Conservation (phyloP, 1,284 basidiomycete species). For the Ceratobasidium sp. region DNA sequence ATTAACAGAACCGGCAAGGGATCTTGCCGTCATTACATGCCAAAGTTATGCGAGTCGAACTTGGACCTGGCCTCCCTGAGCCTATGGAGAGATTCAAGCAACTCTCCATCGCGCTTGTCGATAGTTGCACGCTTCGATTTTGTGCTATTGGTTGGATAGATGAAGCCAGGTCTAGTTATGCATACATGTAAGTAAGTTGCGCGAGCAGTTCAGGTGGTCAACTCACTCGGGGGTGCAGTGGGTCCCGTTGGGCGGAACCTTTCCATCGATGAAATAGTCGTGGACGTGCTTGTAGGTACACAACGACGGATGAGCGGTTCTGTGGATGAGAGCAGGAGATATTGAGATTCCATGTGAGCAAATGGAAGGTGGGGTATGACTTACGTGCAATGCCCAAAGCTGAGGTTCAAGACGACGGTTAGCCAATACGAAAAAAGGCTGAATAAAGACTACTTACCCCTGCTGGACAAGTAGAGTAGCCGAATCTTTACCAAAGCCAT, state of each 20-base stretch:
- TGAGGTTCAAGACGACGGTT: not conserved
- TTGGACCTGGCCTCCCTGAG: not conserved
- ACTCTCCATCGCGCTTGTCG: not conserved
- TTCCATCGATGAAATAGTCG: slow-evolving; percentile 51
- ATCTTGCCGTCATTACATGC: not conserved
- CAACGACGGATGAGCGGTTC: slow-evolving; percentile 50
- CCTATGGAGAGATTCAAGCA: not conserved
- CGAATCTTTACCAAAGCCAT: slow-evolving; percentile 49
- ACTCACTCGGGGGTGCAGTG: slow-evolving; percentile 46
- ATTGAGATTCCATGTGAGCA: not conserved
- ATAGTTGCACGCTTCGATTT: not conserved
- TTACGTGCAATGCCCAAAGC: slow-evolving; percentile 51
- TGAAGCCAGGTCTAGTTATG: slow-evolving; percentile 19
- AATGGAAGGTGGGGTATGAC: not conserved
- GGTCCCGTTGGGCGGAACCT: slow-evolving; percentile 49
- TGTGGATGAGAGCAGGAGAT: not conserved
- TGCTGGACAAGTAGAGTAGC: slow-evolving; percentile 50
- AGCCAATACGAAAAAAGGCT: not conserved
- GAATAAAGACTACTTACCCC: slow-evolving; percentile 43
- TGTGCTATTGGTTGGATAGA: slow-evolving; percentile 17
- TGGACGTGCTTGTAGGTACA: slow-evolving; percentile 50
- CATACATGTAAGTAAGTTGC: too few relatives aligned
- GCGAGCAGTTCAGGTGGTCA: not conserved
- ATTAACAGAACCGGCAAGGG: too few relatives aligned
- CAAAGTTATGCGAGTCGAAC: not conserved